Conservation (phyloP, 257 asterid genomes). For the Ehretia macrophylla region DNA sequence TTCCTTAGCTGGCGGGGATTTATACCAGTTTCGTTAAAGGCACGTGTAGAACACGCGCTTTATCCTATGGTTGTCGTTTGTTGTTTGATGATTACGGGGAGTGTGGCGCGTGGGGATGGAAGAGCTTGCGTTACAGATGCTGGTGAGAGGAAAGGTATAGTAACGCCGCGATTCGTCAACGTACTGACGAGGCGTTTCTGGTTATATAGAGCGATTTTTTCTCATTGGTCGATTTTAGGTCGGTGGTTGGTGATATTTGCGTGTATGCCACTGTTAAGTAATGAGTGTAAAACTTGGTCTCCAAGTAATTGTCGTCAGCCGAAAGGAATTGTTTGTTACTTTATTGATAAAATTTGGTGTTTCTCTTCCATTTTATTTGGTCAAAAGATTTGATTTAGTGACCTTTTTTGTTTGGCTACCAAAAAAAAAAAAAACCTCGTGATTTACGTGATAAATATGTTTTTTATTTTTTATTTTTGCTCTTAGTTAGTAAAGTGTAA, state of each 20-base stretch:
- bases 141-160: conserved; percentile 7
- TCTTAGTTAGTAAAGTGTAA: no score
- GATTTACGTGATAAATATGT: no score
- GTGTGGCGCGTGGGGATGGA: background rate
- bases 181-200: conserved; percentile 32
- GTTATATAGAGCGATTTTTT: background rate
- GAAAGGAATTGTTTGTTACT: background rate
- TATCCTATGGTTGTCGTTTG: background rate
- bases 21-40: background rate
- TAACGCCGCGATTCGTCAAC: conserved; percentile 42
- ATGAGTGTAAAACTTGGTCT: background rate
- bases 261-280: background rate
- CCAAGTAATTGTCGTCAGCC: background rate
- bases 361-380: background rate
- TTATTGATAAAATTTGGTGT: no score
- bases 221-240: background rate
- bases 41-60: background rate
- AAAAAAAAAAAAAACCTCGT: no score
- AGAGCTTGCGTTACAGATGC: background rate
- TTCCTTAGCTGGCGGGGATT: conserved; percentile 8
- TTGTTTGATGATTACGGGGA: background rate
- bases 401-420: background rate
- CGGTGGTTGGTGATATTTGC: background rate
- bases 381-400: background rate
- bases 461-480: no score